Percentiles rank a stretch among this genome's conserved stretches.
These are phyloP conservation scores for Suhomyces wounanorum DNA, from an alignment of 1,139 yeast genomes.

Conservation along the genomic window DNA sequence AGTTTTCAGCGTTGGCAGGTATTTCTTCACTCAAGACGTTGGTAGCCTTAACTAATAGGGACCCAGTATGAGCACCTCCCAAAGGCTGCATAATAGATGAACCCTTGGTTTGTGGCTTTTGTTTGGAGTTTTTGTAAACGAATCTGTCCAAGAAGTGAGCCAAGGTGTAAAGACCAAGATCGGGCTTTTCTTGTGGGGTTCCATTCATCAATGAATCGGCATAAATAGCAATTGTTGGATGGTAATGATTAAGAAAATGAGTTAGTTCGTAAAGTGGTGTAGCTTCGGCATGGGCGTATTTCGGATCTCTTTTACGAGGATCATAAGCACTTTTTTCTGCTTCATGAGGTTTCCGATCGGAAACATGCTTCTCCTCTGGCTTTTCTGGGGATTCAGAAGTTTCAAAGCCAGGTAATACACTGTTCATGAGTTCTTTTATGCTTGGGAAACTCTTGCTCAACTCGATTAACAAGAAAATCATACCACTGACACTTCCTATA, in stretches of 20 bases:
- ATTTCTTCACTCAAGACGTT: conserved; percentile 45
- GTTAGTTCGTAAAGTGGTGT: conserved; percentile 86
- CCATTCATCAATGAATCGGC: conserved; percentile 64
- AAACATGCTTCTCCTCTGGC: conserved; percentile 12
- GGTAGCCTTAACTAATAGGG: conserved; percentile 70
- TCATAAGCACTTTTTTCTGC: conserved; percentile 53
- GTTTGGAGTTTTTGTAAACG: conserved; percentile 91
- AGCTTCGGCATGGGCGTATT: conserved; percentile 75
- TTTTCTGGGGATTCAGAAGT: conserved; percentile 13
- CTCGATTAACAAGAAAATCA: conserved; percentile 75
- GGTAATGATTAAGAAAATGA: conserved; percentile 77
- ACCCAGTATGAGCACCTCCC: conserved; percentile 85
- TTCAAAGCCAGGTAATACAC: neutral
- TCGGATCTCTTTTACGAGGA: conserved; percentile 88
- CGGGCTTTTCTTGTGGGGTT: conserved; percentile 65
- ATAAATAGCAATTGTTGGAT: conserved; percentile 86
- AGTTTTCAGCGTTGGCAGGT: conserved; percentile 82
- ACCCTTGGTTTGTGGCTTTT: conserved; percentile 71
- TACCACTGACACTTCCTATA: conserved; percentile 89
- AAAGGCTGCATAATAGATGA: conserved; percentile 96
- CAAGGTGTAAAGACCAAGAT: conserved; percentile 82
- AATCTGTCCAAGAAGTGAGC: conserved; percentile 93
- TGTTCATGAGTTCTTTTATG: conserved; percentile 35
- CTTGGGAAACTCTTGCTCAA: conserved; percentile 49
- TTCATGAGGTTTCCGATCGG: neutral